Evolutionary conservation across 2,329 filamentous ascomycete species (phyloP), one percentile per base, ranked within the genome.

Genomic region (Epicoccum sorghinum): DNA sequence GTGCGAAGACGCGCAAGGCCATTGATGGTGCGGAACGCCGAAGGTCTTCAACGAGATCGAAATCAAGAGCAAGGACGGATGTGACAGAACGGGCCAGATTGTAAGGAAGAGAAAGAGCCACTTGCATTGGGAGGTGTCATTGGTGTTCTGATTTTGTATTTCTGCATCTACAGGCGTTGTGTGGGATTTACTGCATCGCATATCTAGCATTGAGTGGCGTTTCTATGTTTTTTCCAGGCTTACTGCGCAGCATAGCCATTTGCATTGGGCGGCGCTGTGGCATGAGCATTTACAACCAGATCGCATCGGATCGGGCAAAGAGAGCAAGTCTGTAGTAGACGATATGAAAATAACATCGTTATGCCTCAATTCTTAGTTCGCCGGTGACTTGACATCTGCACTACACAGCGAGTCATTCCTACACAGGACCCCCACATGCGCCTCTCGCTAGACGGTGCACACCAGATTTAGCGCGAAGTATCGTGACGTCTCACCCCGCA

Each of bases 21-120:
- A 71, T 73, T 61, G 70, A 73, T 58, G 65, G 68, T 56, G 63
- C 59, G 23, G 70, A 72, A 44, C 69, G 66, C 59, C 70, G 71
- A 48, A 71, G 70, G 61, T 73, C 70, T 29, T 67, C 62, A 46
- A 67, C 65, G 14, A 60, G 60, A 24, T 70, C 68, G 32, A 65
- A 64, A 40, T 67, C 66, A 50, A 62, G 63, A 54, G 64, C 61
- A 41, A 64, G 67, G 40, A 46, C 49, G n/a, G 67, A 71, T 30
- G 56, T 67, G 23, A 43, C 55, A 7, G 69, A 72, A 53, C 67
- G 63, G 51, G 68, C 71, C n/a, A 71, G 60, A 53, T 58, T 72
- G 58, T 72, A 45, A 22, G n/a, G 12, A 12, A 35, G 3, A 29
- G 9, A 1, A 51, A 9, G 2, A n/a, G 47, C 46, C 56, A 61